These are phyloP conservation scores for Centella asiatica DNA, from an alignment of 129 eudicot species.

Conservation along the genomic window DNA sequence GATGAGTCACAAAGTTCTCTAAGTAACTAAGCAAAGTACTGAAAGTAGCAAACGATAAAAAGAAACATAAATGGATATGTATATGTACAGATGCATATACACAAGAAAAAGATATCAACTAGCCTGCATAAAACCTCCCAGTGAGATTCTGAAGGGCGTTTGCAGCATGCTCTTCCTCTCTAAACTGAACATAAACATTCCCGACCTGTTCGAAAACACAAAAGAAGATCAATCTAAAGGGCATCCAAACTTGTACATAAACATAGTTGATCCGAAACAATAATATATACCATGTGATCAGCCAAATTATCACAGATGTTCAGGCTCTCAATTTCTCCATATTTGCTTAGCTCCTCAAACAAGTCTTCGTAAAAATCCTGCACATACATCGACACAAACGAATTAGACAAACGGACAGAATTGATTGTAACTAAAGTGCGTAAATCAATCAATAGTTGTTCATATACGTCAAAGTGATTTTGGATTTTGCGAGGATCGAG, in stretches of 20 bases:
- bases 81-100: background rate
- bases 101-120: background rate
- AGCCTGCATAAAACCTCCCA: constrained; percentile 89
- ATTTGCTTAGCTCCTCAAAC: constrained; percentile 32
- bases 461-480: constrained; percentile 9
- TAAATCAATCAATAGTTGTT: too few relatives aligned
- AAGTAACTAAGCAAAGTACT: too few relatives aligned
- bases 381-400: too few relatives aligned
- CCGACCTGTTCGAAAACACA: constrained; percentile 61
- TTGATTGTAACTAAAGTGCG: too few relatives aligned
- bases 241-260: background rate
- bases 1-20: too few relatives aligned
- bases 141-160: constrained; percentile 66
- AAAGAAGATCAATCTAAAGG: too few relatives aligned
- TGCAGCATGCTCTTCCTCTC: constrained; percentile 98
- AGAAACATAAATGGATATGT: background rate
- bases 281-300: constrained; percentile 94
- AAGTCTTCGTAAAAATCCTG: constrained; percentile 34
- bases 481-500: constrained; percentile 12
- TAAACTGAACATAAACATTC: constrained; percentile 90
- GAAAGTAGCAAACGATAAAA: too few relatives aligned
- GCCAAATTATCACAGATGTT: constrained; percentile 39
- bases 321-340: constrained; percentile 36
- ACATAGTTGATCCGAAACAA: background rate
- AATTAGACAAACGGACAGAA: too few relatives aligned